Evolutionary conservation across 441 rosid genomes (phyloP).

Genomic region (Monsonia emarginata): DNA sequence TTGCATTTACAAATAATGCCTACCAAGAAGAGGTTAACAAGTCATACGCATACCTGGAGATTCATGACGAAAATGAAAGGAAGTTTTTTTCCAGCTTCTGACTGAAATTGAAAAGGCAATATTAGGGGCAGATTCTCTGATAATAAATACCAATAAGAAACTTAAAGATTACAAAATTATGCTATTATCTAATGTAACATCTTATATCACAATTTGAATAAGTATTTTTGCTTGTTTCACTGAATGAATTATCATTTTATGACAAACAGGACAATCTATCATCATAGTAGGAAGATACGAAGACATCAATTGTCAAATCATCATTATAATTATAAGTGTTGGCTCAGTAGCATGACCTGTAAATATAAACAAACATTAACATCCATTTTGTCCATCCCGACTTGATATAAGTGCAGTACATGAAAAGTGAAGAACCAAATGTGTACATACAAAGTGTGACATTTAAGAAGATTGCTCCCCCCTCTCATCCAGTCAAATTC

Average conservation of each 20-base stretch:
- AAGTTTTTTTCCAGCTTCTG: constrained; percentile 77
- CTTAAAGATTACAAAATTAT: background rate
- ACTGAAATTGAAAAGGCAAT: constrained; percentile 39
- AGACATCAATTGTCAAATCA: background rate
- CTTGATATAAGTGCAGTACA: background rate
- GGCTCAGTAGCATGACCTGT: background rate
- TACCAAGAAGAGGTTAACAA: background rate
- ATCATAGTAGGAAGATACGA: background rate
- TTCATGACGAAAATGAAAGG: constrained; percentile 78
- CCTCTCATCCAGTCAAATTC: background rate
- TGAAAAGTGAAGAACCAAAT: background rate
- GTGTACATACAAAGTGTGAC: background rate
- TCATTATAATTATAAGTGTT: background rate
- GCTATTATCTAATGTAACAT: background rate
- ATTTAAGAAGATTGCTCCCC: background rate
- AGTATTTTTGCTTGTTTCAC: background rate
- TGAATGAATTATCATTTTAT: background rate
- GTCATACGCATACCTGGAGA: constrained; percentile 56
- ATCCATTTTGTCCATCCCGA: background rate
- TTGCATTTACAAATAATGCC: background rate
- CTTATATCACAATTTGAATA: background rate
- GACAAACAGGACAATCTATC: background rate
- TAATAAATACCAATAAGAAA: background rate
- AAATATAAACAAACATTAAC: background rate
- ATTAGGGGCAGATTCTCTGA: background rate